A percentile compares a stretch with the other conserved stretches of the same genome.
phyloP scores from a whole-genome alignment of 345 rosid genomes.

The Pistacia integerrima region DNA sequence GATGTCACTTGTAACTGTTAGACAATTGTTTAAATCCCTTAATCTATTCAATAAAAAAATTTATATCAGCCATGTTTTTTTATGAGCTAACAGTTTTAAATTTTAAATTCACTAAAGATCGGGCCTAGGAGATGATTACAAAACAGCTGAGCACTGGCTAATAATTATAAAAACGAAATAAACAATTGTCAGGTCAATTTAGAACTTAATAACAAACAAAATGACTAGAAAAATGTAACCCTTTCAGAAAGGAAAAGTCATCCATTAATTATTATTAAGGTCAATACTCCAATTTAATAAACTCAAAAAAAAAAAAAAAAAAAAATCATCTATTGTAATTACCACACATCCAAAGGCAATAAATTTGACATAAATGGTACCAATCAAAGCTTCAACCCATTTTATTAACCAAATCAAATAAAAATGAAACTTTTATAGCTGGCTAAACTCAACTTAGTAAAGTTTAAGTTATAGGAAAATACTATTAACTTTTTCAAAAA shows the following conservation, averaged over 20 bases:
- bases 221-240: neutral
- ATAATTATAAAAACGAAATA: neutral
- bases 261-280: neutral
- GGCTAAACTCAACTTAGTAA: too few relatives aligned
- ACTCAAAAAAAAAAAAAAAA: too few relatives aligned
- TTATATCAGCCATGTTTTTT: neutral
- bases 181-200: neutral
- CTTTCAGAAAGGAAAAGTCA: neutral
- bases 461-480: too few relatives aligned
- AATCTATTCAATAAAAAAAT: neutral
- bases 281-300: too few relatives aligned
- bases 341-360: too few relatives aligned
- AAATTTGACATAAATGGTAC: too few relatives aligned
- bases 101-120: too few relatives aligned
- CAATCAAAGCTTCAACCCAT: too few relatives aligned
- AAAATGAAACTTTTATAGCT: too few relatives aligned
- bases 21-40: neutral
- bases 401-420: too few relatives aligned
- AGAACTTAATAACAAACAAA: too few relatives aligned
- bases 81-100: neutral
- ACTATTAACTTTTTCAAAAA: too few relatives aligned
- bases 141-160: neutral
- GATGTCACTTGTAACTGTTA: neutral
- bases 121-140: neutral
- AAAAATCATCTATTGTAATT: neutral